Base-by-base conservation (phyloP, 352 stramenopile species). In the Phytophthora tubulina region DNA sequence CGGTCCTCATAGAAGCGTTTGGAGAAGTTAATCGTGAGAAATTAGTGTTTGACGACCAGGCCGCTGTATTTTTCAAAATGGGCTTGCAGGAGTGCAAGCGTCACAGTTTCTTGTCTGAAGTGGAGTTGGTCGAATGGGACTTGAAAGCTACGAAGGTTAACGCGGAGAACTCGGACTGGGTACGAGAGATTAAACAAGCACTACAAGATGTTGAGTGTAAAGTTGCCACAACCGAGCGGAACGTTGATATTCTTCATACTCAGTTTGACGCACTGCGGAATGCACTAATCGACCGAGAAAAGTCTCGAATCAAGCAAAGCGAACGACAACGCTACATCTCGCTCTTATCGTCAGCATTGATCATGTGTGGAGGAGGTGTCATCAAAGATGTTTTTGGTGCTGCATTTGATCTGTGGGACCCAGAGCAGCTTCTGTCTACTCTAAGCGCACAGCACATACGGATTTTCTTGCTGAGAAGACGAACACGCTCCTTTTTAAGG, bases 131-230 rank as follows among this genome's bases (percentile, higher is more conserved):
- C 8, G 48, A 72, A 21, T 73, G 73, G 50, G 67, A 80, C 38
- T 41, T 79, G 6, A 67, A 78, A 58, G 67, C 67, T 7, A 76
- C 72, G 10, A 81, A 84, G 13, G 69, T 79, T n/a, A 79, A 79
- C 59, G 69, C 75, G 21, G 73, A 75, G 45, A 80, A 75, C 36
- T 64, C 63, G 1, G 77, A 67, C 31, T 84, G 77, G 73, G 77
- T 81, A 3, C 32, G 48, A 10, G 77, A 81, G 32, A 73, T 84
- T 30, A 79, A 84, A 66, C 52, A 36, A 3, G 59, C 65, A 1
- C 57, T 84, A 2, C 57, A 78, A 32, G 50, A 17, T 3, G 30
- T 63, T 13, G 66, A 70, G 48, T 41, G 39, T 27, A 15, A 33
- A n/a, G 44, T 57, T 45, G 13, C 52, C 10, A 11, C 36, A 14